Percentiles rank a stretch among this genome's conserved stretches.
phyloP scores from a whole-genome alignment of 768 basidiomycete species.

The Amanita exitialis region DNA sequence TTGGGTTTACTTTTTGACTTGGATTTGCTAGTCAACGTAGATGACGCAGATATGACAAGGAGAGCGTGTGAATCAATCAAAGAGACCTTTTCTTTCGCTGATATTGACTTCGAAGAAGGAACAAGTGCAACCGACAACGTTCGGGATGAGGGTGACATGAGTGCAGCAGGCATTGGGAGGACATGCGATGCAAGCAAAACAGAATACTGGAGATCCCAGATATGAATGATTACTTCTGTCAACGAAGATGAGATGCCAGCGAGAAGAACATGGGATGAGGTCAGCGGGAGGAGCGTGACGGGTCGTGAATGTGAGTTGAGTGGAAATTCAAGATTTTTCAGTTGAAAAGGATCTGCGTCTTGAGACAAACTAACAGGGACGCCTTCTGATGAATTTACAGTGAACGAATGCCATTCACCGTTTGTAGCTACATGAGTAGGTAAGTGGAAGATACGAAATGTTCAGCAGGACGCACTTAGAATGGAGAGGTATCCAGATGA shows the following conservation, averaged over 20 bases:
- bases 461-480: constrained; percentile 27
- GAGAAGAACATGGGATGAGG: constrained; percentile 50
- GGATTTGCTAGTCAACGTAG: background rate
- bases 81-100: background rate
- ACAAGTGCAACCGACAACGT: constrained; percentile 1
- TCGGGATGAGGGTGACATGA: constrained; percentile 17
- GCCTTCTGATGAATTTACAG: constrained; percentile 16
- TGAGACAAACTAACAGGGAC: constrained; percentile 17
- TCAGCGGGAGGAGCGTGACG: constrained; percentile 36
- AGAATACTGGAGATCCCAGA: constrained; percentile 66
- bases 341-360: constrained; percentile 12
- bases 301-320: constrained; percentile 10
- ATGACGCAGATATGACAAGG: constrained; percentile 27
- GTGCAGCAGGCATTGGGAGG: constrained; percentile 37
- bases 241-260: constrained; percentile 28
- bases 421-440: constrained; percentile 24
- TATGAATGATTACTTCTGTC: constrained; percentile 39
- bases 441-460: background rate
- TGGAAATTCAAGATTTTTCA: constrained; percentile 15
- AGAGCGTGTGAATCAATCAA: constrained; percentile 37
- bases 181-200: constrained; percentile 47
- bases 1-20: constrained; percentile 1
- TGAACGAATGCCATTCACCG: constrained; percentile 31
- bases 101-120: constrained; percentile 11
- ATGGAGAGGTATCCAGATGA: constrained; percentile 37